A percentile compares a stretch with the other conserved stretches of the same genome.
Conservation (phyloP, 768 basidiomycete genomes). For the Pholiota conissans region DNA sequence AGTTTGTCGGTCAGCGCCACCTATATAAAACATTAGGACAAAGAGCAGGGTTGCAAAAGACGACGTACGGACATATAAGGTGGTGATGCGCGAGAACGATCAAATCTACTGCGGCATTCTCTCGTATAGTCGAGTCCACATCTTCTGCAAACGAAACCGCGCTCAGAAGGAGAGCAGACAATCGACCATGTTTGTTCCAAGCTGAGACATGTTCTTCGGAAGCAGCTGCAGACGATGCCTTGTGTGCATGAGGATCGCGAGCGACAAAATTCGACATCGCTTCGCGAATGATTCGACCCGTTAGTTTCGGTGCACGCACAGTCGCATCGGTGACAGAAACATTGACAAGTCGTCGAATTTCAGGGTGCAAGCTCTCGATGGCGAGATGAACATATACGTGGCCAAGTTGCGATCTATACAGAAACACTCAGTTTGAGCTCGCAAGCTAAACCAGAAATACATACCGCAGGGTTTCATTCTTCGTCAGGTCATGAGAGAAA, state of each 20-base stretch:
- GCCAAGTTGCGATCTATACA: conserved; percentile 59
- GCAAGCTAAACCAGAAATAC: conserved; percentile 15
- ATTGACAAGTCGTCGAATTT: conserved; percentile 51
- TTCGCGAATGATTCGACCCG: conserved; percentile 58
- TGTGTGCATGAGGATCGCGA: conserved; percentile 30
- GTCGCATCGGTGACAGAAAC: conserved; percentile 40
- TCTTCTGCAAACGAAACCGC: conserved; percentile 47
- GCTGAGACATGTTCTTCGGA: conserved; percentile 31
- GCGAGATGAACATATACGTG: conserved; percentile 68
- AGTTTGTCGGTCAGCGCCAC: conserved; percentile 51
- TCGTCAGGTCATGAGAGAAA: conserved; percentile 50
- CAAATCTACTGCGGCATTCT: conserved; percentile 50
- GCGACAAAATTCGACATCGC: conserved; percentile 49
- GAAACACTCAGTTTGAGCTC: background rate
- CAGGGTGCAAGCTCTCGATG: conserved; percentile 54
- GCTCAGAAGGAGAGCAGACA: conserved; percentile 55
- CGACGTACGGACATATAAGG: conserved; percentile 50
- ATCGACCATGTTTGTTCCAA: conserved; percentile 50
- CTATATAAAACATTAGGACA: conserved; percentile 23
- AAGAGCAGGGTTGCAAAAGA: background rate
- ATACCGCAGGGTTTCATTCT: conserved; percentile 58
- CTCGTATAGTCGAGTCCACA: conserved; percentile 37
- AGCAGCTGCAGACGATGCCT: conserved; percentile 21
- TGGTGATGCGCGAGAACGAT: conserved; percentile 78
- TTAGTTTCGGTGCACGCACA: conserved; percentile 42